phyloP scores from a whole-genome alignment of 805 yeast species.

The Zygotorulaspora sp. region DNA sequence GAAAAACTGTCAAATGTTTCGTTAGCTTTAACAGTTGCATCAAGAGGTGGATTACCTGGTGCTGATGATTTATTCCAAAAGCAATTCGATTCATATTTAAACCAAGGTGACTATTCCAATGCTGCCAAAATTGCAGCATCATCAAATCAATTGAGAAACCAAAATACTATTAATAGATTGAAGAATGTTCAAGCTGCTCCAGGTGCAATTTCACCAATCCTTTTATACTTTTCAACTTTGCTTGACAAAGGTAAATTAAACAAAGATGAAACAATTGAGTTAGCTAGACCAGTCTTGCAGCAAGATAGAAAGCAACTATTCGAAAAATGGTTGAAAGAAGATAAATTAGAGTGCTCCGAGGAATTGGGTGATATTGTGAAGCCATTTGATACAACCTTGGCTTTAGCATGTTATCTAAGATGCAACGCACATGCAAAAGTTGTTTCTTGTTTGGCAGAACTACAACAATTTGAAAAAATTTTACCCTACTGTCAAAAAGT shows the following conservation, averaged over 20 bases:
- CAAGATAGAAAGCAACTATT: constrained; percentile 90
- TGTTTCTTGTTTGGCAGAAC: constrained; percentile 85
- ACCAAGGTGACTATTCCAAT: constrained; percentile 78
- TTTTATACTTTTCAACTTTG: constrained; percentile 86
- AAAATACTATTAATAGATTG: constrained; percentile 87
- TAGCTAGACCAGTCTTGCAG: constrained; percentile 91
- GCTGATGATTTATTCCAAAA: constrained; percentile 89
- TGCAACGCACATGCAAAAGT: constrained; percentile 83
- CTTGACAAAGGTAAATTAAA: constrained; percentile 90
- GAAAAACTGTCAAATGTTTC: constrained; percentile 81
- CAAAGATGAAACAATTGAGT: constrained; percentile 88
- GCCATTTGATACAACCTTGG: constrained; percentile 77
- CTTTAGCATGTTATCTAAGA: constrained; percentile 85
- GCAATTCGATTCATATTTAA: constrained; percentile 82
- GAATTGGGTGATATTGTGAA: constrained; percentile 95
- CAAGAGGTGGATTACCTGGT: constrained; percentile 96
- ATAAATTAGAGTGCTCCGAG: constrained; percentile 90
- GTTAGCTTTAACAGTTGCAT: constrained; percentile 80
- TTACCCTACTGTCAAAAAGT: constrained; percentile 90
- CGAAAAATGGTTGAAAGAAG: constrained; percentile 95
- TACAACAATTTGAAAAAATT: constrained; percentile 94
- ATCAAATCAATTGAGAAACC: constrained; percentile 87
- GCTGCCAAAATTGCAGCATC: constrained; percentile 98
- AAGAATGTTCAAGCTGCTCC: constrained; percentile 88
- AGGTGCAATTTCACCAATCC: constrained; percentile 89